Base-by-base conservation (phyloP, 179 eudicot species). In the Gypsophila paniculata region DNA sequence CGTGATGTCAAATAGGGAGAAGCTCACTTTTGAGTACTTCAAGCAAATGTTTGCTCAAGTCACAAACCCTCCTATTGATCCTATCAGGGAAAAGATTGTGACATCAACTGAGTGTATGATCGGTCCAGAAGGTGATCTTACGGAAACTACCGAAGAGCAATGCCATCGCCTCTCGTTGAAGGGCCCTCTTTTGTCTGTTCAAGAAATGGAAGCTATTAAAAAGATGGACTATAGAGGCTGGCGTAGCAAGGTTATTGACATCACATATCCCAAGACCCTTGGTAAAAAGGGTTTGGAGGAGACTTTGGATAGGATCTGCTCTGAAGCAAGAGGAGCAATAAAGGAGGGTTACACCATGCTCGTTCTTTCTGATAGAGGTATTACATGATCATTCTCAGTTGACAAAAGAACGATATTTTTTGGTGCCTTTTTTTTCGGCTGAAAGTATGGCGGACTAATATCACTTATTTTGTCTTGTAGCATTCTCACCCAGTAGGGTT, bases 31-130 rank as follows among this genome's bases (percentile, higher is more conserved):
- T 75, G 97, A 95, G 73, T 95, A 95, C 85, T 93, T 95, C 78
- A 95, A 95, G 77, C 99, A 95, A 83, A 84, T 95, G 96, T 95
- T 95, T 85, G 99, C 99, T 75, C 99, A 95, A 79, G 99, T 95
- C 42, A 93, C 98, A 36, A 95, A 95, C 77, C 99, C 99, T 63
- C 99, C 99, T 9, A 95, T 95, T 61, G 99, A 95, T 79, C 99
- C 99, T 72, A 95, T 95, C 19, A 66, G 99, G 63, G 99, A 95
- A 83, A 93, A 95, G 81, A 89, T 95, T 49, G 99, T 95, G 74
- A 95, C 99, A 48, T 95, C 99, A 54, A 95, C 86, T 92, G 91
- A 93, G 73, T 95, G 99, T 88, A 95, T 95, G 99, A 84, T 95
- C 64, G 99, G 99, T 69, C 98, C 99, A 21, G 99, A 95, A 78